Conservation (phyloP, 345 rosid species). For the Corchorus capsularis region DNA sequence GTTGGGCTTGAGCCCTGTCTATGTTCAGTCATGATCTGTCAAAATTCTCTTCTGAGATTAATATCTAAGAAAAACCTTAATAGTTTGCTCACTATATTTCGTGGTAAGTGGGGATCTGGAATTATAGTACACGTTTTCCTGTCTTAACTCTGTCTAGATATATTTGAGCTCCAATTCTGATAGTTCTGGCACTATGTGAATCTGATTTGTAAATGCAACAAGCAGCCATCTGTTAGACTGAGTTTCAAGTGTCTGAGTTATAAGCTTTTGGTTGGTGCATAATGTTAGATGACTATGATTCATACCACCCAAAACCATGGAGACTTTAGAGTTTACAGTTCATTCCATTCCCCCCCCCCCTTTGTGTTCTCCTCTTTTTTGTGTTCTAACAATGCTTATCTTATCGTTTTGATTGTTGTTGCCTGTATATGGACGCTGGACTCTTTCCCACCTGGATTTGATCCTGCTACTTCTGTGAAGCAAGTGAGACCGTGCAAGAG, state of each 20-base stretch:
- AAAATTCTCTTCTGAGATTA: too few relatives aligned
- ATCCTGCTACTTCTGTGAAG: too few relatives aligned
- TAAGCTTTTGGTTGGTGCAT: not conserved
- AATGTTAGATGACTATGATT: not conserved
- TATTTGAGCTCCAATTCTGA: not conserved
- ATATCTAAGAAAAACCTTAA: too few relatives aligned
- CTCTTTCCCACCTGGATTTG: too few relatives aligned
- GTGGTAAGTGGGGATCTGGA: conserved; percentile 54
- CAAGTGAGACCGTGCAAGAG: too few relatives aligned
- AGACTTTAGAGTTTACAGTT: not conserved
- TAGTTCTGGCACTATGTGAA: not conserved
- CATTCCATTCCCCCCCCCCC: not conserved
- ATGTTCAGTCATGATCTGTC: too few relatives aligned
- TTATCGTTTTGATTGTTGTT: too few relatives aligned
- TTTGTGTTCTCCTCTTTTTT: too few relatives aligned
- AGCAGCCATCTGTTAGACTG: not conserved
- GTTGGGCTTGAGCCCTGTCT: too few relatives aligned
- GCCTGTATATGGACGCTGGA: too few relatives aligned
- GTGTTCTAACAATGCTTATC: too few relatives aligned
- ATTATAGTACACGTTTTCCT: not conserved
- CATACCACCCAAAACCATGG: too few relatives aligned
- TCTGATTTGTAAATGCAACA: not conserved
- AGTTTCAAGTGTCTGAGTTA: not conserved
- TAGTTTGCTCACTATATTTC: conserved; percentile 83
- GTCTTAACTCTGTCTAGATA: not conserved